Conservation (phyloP, 129 eudicot genomes). For the Pulicaria dysenterica region DNA sequence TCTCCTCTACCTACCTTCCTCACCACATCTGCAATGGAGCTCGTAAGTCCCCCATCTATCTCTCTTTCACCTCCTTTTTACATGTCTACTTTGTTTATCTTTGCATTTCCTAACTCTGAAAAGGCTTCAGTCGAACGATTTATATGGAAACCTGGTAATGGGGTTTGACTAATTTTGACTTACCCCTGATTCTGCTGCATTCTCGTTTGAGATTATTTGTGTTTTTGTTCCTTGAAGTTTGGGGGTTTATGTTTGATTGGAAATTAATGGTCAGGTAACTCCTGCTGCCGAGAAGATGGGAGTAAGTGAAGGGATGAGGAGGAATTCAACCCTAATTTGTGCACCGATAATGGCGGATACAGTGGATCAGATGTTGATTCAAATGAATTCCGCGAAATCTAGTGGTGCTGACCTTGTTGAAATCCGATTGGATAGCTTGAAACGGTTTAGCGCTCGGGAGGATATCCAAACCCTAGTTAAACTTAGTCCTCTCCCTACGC, state of each 20-base stretch:
- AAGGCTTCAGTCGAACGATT: not conserved
- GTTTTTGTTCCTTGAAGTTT: constrained; percentile 1
- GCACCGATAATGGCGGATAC: constrained; percentile 88
- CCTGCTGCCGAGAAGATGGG: constrained; percentile 56
- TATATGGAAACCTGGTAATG: not conserved
- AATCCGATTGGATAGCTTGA: constrained; percentile 79
- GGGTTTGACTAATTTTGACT: constrained; percentile 6
- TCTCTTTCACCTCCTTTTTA: not conserved
- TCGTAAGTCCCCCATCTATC: constrained; percentile 22
- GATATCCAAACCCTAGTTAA: constrained; percentile 58
- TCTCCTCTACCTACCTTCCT: constrained; percentile 17
- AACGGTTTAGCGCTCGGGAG: constrained; percentile 44
- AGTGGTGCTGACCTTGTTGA: constrained; percentile 93
- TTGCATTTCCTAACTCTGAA: not conserved
- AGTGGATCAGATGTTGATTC: constrained; percentile 67
- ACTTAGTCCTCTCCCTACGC: constrained; percentile 71
- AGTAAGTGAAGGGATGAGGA: constrained; percentile 41
- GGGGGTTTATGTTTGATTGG: constrained; percentile 14
- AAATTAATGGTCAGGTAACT: constrained; percentile 31
- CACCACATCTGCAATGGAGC: constrained; percentile 34
- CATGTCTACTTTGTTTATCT: not conserved
- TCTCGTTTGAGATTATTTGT: not conserved
- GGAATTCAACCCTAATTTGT: constrained; percentile 74
- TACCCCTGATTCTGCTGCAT: constrained; percentile 21
- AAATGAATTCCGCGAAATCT: constrained; percentile 60